Conservation (phyloP, 208 protist species). For the Crithidia thermophila region DNA sequence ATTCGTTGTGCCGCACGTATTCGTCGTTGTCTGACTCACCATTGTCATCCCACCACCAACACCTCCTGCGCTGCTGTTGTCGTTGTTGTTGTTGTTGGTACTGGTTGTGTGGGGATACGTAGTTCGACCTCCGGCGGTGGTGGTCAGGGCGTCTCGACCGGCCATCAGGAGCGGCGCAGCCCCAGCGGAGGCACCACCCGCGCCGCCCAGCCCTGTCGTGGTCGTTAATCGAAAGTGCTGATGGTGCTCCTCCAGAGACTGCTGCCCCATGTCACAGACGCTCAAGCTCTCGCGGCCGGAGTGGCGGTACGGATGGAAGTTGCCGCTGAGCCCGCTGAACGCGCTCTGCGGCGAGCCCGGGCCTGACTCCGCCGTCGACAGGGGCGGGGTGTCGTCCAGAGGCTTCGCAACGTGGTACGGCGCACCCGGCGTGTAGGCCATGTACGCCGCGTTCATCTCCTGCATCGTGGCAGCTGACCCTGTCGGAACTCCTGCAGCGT, state of each 20-base stretch:
- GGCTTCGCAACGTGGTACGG: neutral
- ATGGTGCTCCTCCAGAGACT: constrained; percentile 35
- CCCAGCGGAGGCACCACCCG: no score
- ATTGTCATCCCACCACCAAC: no score
- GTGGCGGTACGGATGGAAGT: neutral
- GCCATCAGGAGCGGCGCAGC: no score
- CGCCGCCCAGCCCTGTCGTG: neutral
- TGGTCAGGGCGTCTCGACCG: neutral
- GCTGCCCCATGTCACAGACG: constrained; percentile 24
- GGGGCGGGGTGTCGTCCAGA: neutral
- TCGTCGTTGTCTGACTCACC: no score
- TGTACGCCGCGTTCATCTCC: neutral
- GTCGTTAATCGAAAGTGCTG: constrained; percentile 28
- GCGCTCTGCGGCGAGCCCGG: constrained; percentile 8
- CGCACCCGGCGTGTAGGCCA: neutral
- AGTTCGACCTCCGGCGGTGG: constrained; percentile 9
- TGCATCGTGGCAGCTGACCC: neutral
- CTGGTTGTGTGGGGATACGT: no score
- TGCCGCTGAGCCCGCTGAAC: neutral
- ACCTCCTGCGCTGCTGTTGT: no score
- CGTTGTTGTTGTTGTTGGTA: no score
- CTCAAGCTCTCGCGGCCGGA: constrained; percentile 9
- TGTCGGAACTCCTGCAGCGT: neutral
- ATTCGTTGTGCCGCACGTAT: no score
- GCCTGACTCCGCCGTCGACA: neutral